These are phyloP conservation scores for Thinopyrum elongatum DNA, from an alignment of 176 grass and related monocot genomes.

Conservation along the genomic window DNA sequence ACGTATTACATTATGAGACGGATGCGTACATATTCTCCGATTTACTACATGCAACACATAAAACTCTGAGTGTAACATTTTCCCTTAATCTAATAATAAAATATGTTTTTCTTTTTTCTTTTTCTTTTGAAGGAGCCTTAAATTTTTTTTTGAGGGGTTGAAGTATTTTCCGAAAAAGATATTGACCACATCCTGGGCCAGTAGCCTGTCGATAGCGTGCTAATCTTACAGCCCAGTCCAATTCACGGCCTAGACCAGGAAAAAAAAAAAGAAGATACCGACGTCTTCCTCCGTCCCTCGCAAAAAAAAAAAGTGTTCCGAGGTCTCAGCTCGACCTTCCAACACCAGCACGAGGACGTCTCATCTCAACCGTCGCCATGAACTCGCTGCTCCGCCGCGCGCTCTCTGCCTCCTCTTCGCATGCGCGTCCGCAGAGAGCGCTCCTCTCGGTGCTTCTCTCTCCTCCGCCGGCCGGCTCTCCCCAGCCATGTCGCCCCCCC, in stretches of 20 bases:
- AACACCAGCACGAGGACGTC: neutral
- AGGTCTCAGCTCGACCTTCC: slow-evolving; percentile 31
- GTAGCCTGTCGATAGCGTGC: neutral
- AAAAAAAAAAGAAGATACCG: slow-evolving; percentile 4
- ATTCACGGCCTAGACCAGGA: neutral
- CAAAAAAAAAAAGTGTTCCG: neutral
- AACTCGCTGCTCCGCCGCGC: slow-evolving; percentile 64
- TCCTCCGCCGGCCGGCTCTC: neutral
- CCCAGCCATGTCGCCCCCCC: neutral
- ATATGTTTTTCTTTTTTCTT: no score
- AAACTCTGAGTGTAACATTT: no score
- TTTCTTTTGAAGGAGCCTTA: no score
- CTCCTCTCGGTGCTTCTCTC: slow-evolving; percentile 41
- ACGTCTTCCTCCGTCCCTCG: neutral
- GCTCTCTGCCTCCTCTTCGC: slow-evolving; percentile 30
- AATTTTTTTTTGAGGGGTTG: no score
- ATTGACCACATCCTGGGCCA: no score
- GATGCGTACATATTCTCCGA: no score
- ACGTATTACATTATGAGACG: no score
- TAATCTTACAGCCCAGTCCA: neutral
- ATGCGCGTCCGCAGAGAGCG: neutral
- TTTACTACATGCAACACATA: no score
- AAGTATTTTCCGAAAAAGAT: no score
- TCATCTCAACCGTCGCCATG: slow-evolving; percentile 28
- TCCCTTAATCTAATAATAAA: no score